Percentiles rank a stretch among this genome's conserved stretches.
Conservation (phyloP, 2,329 filamentous ascomycete species). For the Diaporthe amygdali region DNA sequence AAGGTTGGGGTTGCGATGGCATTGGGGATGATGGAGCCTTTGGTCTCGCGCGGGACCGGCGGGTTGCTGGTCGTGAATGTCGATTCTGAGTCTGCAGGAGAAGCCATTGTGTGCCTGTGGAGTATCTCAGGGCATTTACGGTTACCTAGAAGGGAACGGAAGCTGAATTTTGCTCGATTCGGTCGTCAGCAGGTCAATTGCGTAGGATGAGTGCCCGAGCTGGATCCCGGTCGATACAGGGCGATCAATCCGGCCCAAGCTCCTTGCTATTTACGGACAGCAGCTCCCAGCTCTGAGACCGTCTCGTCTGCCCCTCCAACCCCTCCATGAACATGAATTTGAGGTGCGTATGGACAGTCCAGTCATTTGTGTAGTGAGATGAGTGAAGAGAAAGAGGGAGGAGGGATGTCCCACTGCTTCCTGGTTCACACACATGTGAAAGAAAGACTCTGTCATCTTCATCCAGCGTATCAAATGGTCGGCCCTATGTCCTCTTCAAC, state of each 20-base stretch:
- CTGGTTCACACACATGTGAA: not conserved
- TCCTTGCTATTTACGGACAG: not conserved
- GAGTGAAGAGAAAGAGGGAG: no score
- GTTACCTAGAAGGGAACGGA: not conserved
- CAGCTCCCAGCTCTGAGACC: no score
- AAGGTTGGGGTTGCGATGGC: slow-evolving; percentile 38
- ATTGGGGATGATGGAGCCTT: slow-evolving; percentile 24
- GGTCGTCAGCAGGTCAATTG: not conserved
- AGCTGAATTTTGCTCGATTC: not conserved
- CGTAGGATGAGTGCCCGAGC: not conserved
- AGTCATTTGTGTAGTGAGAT: no score
- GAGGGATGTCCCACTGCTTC: no score
- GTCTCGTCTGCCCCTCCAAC: not conserved
- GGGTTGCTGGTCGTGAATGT: slow-evolving; percentile 23
- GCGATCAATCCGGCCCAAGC: slow-evolving; percentile 1
- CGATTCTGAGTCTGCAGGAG: not conserved
- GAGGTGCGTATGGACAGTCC: no score
- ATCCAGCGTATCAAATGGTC: not conserved
- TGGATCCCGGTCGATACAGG: not conserved
- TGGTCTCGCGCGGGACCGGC: slow-evolving; percentile 23
- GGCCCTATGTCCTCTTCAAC: not conserved
- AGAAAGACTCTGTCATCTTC: not conserved
- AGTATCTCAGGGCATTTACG: not conserved
- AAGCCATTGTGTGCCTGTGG: not conserved
- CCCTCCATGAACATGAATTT: no score